Evolutionary conservation across 495 filamentous ascomycete species (phyloP).

Genomic region (Aspergillus olivimuriae): DNA sequence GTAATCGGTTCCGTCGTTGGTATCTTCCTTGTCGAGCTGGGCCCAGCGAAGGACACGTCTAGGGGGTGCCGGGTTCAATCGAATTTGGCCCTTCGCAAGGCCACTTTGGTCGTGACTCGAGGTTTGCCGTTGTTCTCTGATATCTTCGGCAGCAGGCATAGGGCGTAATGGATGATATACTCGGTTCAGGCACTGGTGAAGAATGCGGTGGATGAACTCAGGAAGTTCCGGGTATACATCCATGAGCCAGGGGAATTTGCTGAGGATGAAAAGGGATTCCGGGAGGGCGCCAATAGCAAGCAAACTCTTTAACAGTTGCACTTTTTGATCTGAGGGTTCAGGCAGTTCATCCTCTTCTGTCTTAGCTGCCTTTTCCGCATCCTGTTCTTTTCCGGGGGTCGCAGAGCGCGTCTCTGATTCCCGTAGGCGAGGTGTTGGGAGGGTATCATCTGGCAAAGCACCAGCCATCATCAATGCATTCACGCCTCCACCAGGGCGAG

Average conservation of each 20-base stretch:
- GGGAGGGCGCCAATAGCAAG: conserved; percentile 88
- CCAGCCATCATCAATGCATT: conserved; percentile 92
- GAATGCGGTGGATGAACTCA: conserved; percentile 73
- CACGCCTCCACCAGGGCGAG: conserved; percentile 54
- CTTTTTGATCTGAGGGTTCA: conserved; percentile 86
- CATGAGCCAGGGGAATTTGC: conserved; percentile 84
- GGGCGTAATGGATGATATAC: conserved; percentile 54
- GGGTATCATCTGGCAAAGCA: conserved; percentile 76
- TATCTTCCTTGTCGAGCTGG: conserved; percentile 66
- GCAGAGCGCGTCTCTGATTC: conserved; percentile 37
- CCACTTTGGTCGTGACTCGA: conserved; percentile 55
- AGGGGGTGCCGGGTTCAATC: conserved; percentile 44
- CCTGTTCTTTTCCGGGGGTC: conserved; percentile 45
- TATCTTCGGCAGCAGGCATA: conserved; percentile 26
- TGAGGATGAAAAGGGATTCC: conserved; percentile 87
- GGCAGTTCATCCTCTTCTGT: conserved; percentile 57
- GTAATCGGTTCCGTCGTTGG: conserved; percentile 65
- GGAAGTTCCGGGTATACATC: conserved; percentile 74
- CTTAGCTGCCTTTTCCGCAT: conserved; percentile 44
- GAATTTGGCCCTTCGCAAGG: conserved; percentile 59
- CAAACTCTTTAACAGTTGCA: conserved; percentile 73
- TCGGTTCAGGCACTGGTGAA: conserved; percentile 69
- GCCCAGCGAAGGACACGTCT: conserved; percentile 71
- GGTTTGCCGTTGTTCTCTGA: conserved; percentile 43
- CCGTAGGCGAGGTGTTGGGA: conserved; percentile 43